phyloP scores from a whole-genome alignment of 345 rosid species.

The Trapa incisa region DNA sequence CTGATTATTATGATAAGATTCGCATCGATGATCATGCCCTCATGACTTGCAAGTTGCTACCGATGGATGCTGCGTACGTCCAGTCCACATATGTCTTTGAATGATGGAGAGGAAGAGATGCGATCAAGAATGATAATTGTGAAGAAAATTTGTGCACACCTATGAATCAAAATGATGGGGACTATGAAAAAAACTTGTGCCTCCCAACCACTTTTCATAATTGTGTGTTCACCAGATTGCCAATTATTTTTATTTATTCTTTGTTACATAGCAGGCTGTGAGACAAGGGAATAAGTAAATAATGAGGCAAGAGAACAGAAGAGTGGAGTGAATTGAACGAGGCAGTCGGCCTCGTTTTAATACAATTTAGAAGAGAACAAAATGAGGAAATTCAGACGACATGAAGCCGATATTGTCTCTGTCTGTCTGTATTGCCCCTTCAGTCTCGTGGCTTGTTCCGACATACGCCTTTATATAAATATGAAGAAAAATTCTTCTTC shows the following conservation, averaged over 20 bases:
- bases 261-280: too few relatives aligned
- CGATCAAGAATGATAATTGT: background rate
- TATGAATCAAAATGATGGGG: background rate
- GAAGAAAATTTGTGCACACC: background rate
- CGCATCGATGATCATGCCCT: background rate
- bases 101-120: background rate
- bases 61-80: background rate
- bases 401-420: background rate
- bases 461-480: too few relatives aligned
- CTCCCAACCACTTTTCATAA: background rate
- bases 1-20: background rate
- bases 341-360: background rate
- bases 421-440: background rate
- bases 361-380: background rate
- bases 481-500: too few relatives aligned
- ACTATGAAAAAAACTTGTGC: background rate
- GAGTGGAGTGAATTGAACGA: background rate
- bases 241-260: too few relatives aligned
- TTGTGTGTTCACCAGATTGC: background rate
- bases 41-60: background rate
- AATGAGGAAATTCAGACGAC: conserved; percentile 4
- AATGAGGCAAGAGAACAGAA: too few relatives aligned
- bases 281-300: background rate
- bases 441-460: background rate
- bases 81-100: too few relatives aligned